phyloP scores from a whole-genome alignment of 495 filamentous ascomycete genomes.

The Lepidopterella palustris region DNA sequence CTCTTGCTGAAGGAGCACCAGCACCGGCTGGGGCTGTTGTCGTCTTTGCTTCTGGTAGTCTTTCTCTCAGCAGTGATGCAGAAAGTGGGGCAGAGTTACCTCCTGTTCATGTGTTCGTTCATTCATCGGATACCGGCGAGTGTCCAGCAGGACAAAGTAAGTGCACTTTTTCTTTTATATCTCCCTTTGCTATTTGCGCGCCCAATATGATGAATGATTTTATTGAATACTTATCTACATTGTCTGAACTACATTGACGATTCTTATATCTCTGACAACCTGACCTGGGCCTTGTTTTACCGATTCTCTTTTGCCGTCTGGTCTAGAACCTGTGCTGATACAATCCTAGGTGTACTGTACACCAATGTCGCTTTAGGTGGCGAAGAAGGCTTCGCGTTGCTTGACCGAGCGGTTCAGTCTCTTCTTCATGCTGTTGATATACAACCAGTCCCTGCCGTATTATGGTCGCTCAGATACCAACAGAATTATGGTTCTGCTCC shows the following conservation, averaged over 20 bases:
- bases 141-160: slow-evolving; percentile 84
- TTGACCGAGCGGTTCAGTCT: slow-evolving; percentile 15
- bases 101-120: slow-evolving; percentile 67
- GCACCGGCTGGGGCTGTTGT: slow-evolving; percentile 67
- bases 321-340: background rate
- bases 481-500: background rate
- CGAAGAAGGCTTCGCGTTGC: slow-evolving; percentile 6
- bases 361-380: slow-evolving; percentile 9
- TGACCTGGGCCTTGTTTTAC: slow-evolving; percentile 52
- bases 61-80: slow-evolving; percentile 25
- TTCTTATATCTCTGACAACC: slow-evolving; percentile 74
- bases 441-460: slow-evolving; percentile 7
- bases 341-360: slow-evolving; percentile 26
- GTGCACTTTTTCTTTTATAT: slow-evolving; percentile 39
- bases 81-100: slow-evolving; percentile 31
- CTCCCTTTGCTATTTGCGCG: slow-evolving; percentile 7
- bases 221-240: slow-evolving; percentile 99
- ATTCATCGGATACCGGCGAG: slow-evolving; percentile 83
- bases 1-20: slow-evolving; percentile 64
- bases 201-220: slow-evolving; percentile 62
- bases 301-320: background rate
- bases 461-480: slow-evolving; percentile 26
- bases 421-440: slow-evolving; percentile 13
- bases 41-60: slow-evolving; percentile 54
- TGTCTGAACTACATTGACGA: slow-evolving; percentile 85